phyloP scores from a whole-genome alignment of 352 stramenopile genomes.

The Globisporangium splendens region DNA sequence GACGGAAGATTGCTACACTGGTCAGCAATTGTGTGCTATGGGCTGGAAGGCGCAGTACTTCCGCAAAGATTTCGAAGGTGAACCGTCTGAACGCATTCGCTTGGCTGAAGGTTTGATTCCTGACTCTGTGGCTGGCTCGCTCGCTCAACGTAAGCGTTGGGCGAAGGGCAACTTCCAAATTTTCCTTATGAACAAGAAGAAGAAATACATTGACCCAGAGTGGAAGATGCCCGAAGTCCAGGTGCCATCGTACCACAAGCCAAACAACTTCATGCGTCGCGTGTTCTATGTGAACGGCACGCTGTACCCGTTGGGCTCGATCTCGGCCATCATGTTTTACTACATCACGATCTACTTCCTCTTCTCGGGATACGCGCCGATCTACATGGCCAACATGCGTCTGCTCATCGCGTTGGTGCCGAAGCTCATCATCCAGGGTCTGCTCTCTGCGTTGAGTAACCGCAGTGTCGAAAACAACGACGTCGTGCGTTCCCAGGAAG shows the following conservation, averaged over 20 bases:
- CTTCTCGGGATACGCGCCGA: slow-evolving; percentile 74
- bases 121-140: slow-evolving; percentile 53
- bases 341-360: slow-evolving; percentile 87
- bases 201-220: slow-evolving; percentile 55
- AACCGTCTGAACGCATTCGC: slow-evolving; percentile 63
- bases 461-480: slow-evolving; percentile 82
- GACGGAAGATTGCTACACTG: slow-evolving; percentile 84
- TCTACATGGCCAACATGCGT: slow-evolving; percentile 72
- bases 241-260: slow-evolving; percentile 49
- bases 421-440: slow-evolving; percentile 72
- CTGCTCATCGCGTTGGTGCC: slow-evolving; percentile 76
- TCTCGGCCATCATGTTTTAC: slow-evolving; percentile 79
- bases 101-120: slow-evolving; percentile 59
- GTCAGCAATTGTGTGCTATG: slow-evolving; percentile 68
- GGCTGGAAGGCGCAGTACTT: slow-evolving; percentile 76
- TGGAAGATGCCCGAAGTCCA: slow-evolving; percentile 48
- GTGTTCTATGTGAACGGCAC: slow-evolving; percentile 83
- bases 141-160: slow-evolving; percentile 68
- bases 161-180: slow-evolving; percentile 79
- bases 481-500: slow-evolving; percentile 77
- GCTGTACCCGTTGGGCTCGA: slow-evolving; percentile 75
- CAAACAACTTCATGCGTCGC: slow-evolving; percentile 68
- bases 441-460: slow-evolving; percentile 78
- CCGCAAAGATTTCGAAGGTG: slow-evolving; percentile 71
- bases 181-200: slow-evolving; percentile 51